phyloP scores from a whole-genome alignment of 805 yeast species.

The Yarrowia sp. region DNA sequence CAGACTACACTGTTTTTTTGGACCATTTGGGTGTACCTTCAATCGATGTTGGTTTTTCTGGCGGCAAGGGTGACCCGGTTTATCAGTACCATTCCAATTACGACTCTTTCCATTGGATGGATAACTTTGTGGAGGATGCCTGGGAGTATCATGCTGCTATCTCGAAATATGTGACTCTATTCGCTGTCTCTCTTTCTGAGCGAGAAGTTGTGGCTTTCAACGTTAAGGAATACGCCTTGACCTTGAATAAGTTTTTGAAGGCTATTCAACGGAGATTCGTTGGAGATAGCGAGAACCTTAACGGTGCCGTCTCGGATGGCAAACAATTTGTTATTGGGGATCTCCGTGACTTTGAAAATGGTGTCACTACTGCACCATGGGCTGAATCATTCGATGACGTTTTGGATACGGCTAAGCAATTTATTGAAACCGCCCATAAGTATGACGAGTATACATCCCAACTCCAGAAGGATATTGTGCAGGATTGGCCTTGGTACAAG shows the following conservation, averaged over 20 bases:
- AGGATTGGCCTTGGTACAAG: constrained; percentile 80
- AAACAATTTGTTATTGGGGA: too few relatives aligned
- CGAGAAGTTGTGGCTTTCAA: constrained; percentile 47
- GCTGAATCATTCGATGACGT: constrained; percentile 8
- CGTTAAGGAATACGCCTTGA: constrained; percentile 44
- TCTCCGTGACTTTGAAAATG: background rate
- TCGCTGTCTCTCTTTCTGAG: constrained; percentile 51
- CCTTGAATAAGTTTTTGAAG: constrained; percentile 43
- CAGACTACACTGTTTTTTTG: constrained; percentile 55
- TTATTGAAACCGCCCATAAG: constrained; percentile 38
- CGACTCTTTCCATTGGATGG: constrained; percentile 73
- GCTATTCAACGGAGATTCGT: constrained; percentile 44
- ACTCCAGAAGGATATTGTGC: constrained; percentile 51
- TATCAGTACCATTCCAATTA: constrained; percentile 77
- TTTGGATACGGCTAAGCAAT: constrained; percentile 28
- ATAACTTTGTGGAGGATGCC: constrained; percentile 58
- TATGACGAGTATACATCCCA: constrained; percentile 51
- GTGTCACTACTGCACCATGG: background rate
- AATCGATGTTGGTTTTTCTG: constrained; percentile 56
- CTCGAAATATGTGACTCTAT: constrained; percentile 53
- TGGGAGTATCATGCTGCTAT: constrained; percentile 57
- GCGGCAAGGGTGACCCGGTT: constrained; percentile 50
- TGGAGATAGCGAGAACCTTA: constrained; percentile 29
- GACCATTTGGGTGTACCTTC: constrained; percentile 46
- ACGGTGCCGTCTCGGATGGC: too few relatives aligned